These are phyloP conservation scores for Candida gorgasii DNA, from an alignment of 805 yeast genomes.

Conservation along the genomic window DNA sequence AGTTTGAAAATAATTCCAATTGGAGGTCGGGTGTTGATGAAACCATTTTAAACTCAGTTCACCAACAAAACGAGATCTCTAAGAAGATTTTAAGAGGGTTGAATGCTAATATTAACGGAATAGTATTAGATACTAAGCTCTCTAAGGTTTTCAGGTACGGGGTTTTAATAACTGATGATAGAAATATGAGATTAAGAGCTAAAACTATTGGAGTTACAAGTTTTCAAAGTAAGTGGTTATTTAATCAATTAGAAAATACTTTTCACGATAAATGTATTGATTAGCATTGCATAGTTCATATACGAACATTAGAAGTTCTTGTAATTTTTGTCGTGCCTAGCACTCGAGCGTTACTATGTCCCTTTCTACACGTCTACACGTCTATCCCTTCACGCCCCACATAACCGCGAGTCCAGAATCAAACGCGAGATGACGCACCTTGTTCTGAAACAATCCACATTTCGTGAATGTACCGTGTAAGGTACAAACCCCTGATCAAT, in stretches of 20 bases:
- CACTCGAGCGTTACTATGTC: neutral
- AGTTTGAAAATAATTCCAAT: constrained; percentile 68
- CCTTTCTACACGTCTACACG: neutral
- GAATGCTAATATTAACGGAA: constrained; percentile 20
- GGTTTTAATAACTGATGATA: constrained; percentile 70
- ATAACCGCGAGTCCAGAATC: neutral
- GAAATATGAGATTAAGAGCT: constrained; percentile 68
- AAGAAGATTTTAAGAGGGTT: constrained; percentile 43
- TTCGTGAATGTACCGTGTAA: constrained; percentile 5
- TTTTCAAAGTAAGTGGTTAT: constrained; percentile 63
- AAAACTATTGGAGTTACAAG: constrained; percentile 55
- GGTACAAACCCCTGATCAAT: neutral
- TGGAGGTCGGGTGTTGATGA: constrained; percentile 78
- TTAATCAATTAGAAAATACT: constrained; percentile 48
- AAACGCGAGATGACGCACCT: constrained; percentile 6
- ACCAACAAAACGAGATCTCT: constrained; percentile 42
- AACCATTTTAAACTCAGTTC: constrained; percentile 55
- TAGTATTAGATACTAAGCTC: constrained; percentile 32
- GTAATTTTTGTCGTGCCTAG: neutral
- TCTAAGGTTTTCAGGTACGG: constrained; percentile 54
- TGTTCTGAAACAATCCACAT: neutral
- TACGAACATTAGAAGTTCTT: neutral
- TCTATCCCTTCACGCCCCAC: neutral
- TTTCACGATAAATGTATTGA: constrained; percentile 55
- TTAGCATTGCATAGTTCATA: constrained; percentile 21